Base-by-base conservation (phyloP, 352 stramenopile species). In the Pilasporangium apinafurcum region DNA sequence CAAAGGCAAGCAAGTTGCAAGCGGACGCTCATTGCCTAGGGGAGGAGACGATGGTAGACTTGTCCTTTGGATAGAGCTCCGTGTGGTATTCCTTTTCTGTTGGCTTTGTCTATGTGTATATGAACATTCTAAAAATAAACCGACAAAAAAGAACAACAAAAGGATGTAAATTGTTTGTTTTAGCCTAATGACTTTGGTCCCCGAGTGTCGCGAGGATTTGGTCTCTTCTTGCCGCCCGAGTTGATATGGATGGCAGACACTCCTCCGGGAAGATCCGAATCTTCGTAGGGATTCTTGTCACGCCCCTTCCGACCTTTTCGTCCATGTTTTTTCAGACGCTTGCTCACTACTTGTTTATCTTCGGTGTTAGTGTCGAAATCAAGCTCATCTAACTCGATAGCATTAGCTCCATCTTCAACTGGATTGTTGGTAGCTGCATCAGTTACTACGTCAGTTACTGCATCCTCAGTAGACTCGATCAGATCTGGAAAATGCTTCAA, bases 221-320 rank as follows among this genome's bases (percentile, higher is more conserved):
- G 71, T 41, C 73, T 72, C 67, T 90, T 90, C 65, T 86, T 87
- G 26, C 78, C 75, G 12, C 73, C 75, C 37, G 61, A 63, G 56
- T 87, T 87, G 40, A 87, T 81, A 45, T 83, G 75, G 33, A 85
- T 61, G 31, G 59, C 66, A 16, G 51, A 44, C 22, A 62, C 29
- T n/a, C 64, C 68, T 27, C 51, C 58, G 27, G 77, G 73, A 35
- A 90, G 24, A 42, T 95, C 82, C 34, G 72, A 82, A 56, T 95
- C 82, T 53, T 92, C 85, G 64, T 99, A 99, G 28, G 96, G 96
- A 65, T 98, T 97, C 60, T 97, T 97, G 46, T 99, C 94, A 26
- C 95, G 75, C 14, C 89, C 68, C 67, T 99, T 99, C 13, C 88
- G 76, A 27, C 91, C 90, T 63, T 99, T 99, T 48, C 97, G 97